These are phyloP conservation scores for Boletus rubroflammeus DNA, from an alignment of 768 basidiomycete genomes.

Conservation along the genomic window DNA sequence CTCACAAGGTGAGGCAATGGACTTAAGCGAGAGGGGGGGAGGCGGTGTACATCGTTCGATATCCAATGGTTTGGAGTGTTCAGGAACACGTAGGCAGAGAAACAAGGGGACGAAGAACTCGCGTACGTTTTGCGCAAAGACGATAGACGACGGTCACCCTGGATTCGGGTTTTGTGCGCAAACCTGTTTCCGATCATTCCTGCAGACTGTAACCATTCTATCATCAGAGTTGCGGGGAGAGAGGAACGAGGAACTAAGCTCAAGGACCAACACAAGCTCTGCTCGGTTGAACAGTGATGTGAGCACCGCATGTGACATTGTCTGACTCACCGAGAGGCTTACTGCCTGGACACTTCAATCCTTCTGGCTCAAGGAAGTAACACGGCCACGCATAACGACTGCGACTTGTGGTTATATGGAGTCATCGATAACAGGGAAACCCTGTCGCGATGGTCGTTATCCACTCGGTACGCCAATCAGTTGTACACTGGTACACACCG, in stretches of 20 bases:
- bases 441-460: not conserved
- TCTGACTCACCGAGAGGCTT: not conserved
- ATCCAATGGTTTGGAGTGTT: not conserved
- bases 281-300: not conserved
- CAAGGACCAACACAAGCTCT: not conserved
- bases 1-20: not conserved
- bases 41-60: not conserved
- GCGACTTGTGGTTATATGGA: not conserved
- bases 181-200: not conserved
- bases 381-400: not conserved
- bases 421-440: not conserved
- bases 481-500: not conserved
- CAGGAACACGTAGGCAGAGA: not conserved
- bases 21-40: slow-evolving; percentile 2
- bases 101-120: not conserved
- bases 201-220: not conserved
- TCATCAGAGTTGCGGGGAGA: not conserved
- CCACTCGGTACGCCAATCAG: not conserved
- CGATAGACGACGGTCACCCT: not conserved
- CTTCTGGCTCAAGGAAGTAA: not conserved
- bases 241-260: not conserved
- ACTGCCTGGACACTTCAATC: not conserved
- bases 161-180: not conserved
- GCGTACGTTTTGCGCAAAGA: not conserved
- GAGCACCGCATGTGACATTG: not conserved